Base-by-base conservation (phyloP, 345 rosid species). In the Nephelium lappaceum region DNA sequence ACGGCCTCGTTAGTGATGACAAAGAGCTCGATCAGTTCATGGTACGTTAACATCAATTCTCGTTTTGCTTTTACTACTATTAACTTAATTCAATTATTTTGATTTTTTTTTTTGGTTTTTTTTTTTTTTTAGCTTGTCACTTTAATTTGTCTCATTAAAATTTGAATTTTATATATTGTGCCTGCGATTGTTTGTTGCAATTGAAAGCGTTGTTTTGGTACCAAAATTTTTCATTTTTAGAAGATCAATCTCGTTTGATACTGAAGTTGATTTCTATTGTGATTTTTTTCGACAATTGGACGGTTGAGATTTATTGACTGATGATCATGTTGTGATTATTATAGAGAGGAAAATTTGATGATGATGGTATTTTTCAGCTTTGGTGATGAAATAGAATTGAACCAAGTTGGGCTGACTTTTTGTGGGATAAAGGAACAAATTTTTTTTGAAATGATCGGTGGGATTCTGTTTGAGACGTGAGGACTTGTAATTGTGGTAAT, bases 11-110 rank as follows among this genome's bases (percentile, higher is more conserved):
- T 80, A 84, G 75, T 3, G 99, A 94, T 73, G 98, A 92, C 43
- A 93, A 92, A 80, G 99, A 93, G 85, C 98, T 97, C 72, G 98
- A 94, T 85, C 98, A 94, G 85, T 97, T 97, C 97, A 93, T 97
- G 98, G 99, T 96, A 81, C n/a, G 86, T 67, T 45, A 38, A 69
- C 49, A 64, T 76, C 15, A 18, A 5, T 57, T 24, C 8, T 69
- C 8, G 47, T 24, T n/a, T 25, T 67, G 15, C 74, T 19, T 67
- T 42, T 2, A 53, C 9, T 15, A 23, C 39, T 47, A 60, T 31
- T 31, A 5, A 41, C 21, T 53, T 53, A 1, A 16, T 31, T 31
- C 36, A 53, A 16, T 53, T 53, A 15, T 16, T 49, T 49, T 49
- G 15, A 15, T 8, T 63, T 4, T 39, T 69, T 38, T 42, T 18